Evolutionary conservation across 225 moss, liverwort and hornwort species (phyloP).

Genomic region (Sphagnum tenellum): DNA sequence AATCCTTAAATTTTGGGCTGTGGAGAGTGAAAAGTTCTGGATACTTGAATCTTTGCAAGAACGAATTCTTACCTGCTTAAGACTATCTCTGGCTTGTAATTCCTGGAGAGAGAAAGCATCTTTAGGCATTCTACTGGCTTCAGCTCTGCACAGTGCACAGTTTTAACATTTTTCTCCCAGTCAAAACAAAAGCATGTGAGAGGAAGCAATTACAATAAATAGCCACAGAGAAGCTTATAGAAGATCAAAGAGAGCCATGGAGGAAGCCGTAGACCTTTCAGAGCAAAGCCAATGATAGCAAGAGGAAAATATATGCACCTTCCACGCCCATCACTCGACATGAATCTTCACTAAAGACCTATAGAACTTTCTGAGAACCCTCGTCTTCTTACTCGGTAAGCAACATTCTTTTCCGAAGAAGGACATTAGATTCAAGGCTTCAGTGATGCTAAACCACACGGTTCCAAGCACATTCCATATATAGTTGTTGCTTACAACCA

Average conservation of each 20-base stretch:
- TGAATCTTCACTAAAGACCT: constrained; percentile 8
- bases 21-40: no score
- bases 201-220: background rate
- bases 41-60: no score
- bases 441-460: no score
- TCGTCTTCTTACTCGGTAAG: no score
- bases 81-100: constrained; percentile 78
- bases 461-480: no score
- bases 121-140: constrained; percentile 79
- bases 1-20: no score
- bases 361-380: no score
- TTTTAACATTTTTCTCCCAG: background rate
- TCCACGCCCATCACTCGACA: constrained; percentile 8
- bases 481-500: no score
- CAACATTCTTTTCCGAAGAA: no score
- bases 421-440: no score
- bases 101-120: constrained; percentile 81
- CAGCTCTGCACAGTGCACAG: constrained; percentile 87
- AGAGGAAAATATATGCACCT: constrained; percentile 85
- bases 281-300: constrained; percentile 93
- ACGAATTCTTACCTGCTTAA: constrained; percentile 52
- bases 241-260: background rate
- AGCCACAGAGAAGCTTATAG: background rate
- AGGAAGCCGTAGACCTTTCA: constrained; percentile 47
- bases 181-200: background rate